These are phyloP conservation scores for Schizochytrium sp. DNA, from an alignment of 108 stramenopile species.

Conservation along the genomic window DNA sequence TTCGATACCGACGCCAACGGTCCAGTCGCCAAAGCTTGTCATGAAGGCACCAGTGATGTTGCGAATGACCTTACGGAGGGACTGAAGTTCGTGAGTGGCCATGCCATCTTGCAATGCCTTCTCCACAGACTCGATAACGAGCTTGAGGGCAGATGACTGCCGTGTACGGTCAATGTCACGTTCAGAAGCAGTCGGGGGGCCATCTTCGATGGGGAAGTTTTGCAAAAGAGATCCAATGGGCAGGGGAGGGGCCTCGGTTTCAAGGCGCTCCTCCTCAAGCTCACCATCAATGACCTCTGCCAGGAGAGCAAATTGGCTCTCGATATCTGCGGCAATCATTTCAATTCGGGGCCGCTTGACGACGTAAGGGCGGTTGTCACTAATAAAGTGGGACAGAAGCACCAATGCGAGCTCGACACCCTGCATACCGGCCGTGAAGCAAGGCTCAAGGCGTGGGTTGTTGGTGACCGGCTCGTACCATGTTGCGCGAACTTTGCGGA, in stretches of 20 bases:
- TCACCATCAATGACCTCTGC: constrained; percentile 67
- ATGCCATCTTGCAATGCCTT: constrained; percentile 20
- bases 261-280: constrained; percentile 65
- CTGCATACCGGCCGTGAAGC: constrained; percentile 64
- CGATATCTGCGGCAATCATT: constrained; percentile 62
- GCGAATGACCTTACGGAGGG: constrained; percentile 64
- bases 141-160: constrained; percentile 64
- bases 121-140: constrained; percentile 57
- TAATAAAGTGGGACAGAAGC: constrained; percentile 63
- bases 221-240: constrained; percentile 61
- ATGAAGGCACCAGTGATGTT: constrained; percentile 68
- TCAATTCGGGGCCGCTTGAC: constrained; percentile 64
- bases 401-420: constrained; percentile 65
- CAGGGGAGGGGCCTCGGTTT: constrained; percentile 7
- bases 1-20: constrained; percentile 68
- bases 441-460: constrained; percentile 63
- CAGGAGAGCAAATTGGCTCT: constrained; percentile 60
- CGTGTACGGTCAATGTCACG: constrained; percentile 58
- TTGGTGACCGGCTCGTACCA: constrained; percentile 63
- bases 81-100: constrained; percentile 47
- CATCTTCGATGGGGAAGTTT: constrained; percentile 65
- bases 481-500: constrained; percentile 34
- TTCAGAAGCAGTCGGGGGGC: constrained; percentile 62
- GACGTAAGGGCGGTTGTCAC: constrained; percentile 63
- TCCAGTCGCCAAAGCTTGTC: constrained; percentile 64